Conservation (phyloP, 305 asterid species). For the Solanum hybrid region DNA sequence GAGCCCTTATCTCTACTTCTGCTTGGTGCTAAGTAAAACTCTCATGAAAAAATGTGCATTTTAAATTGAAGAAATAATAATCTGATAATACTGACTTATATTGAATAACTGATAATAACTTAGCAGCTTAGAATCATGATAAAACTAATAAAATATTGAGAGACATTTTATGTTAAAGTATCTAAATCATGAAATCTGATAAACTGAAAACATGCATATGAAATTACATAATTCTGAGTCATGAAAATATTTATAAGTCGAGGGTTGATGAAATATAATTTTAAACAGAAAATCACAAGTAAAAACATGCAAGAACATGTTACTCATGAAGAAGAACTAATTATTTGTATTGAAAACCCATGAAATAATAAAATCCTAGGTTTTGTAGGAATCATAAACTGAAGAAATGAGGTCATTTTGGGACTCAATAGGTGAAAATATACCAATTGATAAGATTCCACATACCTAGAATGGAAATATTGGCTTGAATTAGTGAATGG, state of each 20-base stretch:
- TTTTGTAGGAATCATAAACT: neutral
- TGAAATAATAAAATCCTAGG: neutral
- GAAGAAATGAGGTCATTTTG: neutral
- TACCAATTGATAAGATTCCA: neutral
- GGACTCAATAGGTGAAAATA: neutral
- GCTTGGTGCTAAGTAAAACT: neutral
- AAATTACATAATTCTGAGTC: neutral
- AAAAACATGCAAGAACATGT: neutral
- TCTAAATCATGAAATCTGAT: neutral
- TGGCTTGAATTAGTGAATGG: neutral
- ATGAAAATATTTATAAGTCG: neutral
- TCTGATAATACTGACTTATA: neutral
- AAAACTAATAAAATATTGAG: neutral
- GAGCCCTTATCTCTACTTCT: neutral
- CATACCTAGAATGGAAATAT: neutral
- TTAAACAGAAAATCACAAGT: neutral
- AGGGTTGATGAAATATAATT: neutral
- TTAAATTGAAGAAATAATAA: neutral
- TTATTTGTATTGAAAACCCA: neutral
- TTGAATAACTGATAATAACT: neutral
- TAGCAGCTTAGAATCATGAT: neutral
- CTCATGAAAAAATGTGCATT: neutral
- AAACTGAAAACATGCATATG: neutral
- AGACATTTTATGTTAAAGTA: neutral
- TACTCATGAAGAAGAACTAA: neutral